Evolutionary conservation across 2,329 filamentous ascomycete genomes (phyloP), one percentile per base, ranked within the genome.

Genomic region (Pleomassaria siparia): DNA sequence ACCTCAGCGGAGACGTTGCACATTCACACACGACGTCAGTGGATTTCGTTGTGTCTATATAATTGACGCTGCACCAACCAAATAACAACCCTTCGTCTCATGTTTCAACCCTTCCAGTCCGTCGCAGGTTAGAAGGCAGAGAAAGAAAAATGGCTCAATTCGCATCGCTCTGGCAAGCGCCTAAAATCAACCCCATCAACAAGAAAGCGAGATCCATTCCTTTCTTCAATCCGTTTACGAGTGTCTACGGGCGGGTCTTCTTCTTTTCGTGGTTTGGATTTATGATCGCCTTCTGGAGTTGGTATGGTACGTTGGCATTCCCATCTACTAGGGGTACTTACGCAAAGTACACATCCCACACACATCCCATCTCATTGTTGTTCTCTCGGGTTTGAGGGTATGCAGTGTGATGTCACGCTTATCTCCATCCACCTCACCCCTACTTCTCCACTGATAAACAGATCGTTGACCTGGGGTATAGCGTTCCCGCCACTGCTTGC

Each of bases 241-340:
- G 92, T 65, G 73, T 83, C 56, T 90, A 95, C 75, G 90, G 89
- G 24, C 81, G 89, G 9, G 89, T 91, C 0, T 95, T 94, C 72
- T 89, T 91, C 77, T 95, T 95, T 72, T 86, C 87, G 1, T 92
- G 88, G 86, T 80, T 89, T 42, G 88, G 88, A 1, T 92, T 92
- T 70, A 84, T 92, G 81, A 80, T 91, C 44, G 86, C 88, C 10
- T 95, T 95, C 72, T 88, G 89, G 79, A 89, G 88, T 2, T 95
- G 80, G 80, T 77, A 67, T 62, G 60, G 58, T 63, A 47, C 37
- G 55, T 54, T 11, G 30, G 28, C 41, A 32, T 43, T n/a, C n/a
- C n/a, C n/a, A n/a, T n/a, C n/a, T n/a, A n/a, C n/a, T n/a, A n/a
- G n/a, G n/a, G n/a, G n/a, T n/a, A n/a, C n/a, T n/a, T n/a, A n/a